Conservation (phyloP, 208 protist species). For the Trypanosoma congolense region DNA sequence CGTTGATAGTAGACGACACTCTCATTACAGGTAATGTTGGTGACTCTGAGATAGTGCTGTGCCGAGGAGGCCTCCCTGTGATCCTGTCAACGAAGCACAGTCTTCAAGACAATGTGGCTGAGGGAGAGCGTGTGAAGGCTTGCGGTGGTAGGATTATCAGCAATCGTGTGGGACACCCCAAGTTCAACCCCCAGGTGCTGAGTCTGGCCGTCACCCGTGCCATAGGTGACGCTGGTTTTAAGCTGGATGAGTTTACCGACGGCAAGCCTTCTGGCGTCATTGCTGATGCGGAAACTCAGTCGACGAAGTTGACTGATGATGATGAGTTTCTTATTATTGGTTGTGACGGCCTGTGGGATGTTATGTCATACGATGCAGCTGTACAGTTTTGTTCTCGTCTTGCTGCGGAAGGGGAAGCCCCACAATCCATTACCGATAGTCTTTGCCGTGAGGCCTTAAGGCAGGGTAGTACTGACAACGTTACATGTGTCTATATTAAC, state of each 20-base stretch:
- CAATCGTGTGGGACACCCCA: constrained; percentile 91
- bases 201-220: constrained; percentile 91
- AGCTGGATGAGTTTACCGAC: constrained; percentile 78
- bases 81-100: constrained; percentile 85
- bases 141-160: constrained; percentile 88
- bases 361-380: constrained; percentile 89
- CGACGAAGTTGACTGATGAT: constrained; percentile 59
- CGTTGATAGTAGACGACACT: constrained; percentile 76
- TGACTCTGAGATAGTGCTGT: constrained; percentile 84
- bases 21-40: constrained; percentile 87
- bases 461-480: constrained; percentile 74
- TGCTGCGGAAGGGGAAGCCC: constrained; percentile 36
- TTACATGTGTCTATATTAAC: constrained; percentile 72
- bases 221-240: constrained; percentile 94
- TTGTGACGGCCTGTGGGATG: constrained; percentile 93
- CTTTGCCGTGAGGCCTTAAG: constrained; percentile 59
- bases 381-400: constrained; percentile 70
- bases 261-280: constrained; percentile 79
- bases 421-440: constrained; percentile 60
- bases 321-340: constrained; percentile 91
- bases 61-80: constrained; percentile 52
- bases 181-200: constrained; percentile 83
- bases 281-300: constrained; percentile 57
- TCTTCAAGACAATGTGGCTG: constrained; percentile 55
- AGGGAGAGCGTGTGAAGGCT: constrained; percentile 81